Base-by-base conservation (phyloP, 768 basidiomycete species). In the Trametes cubensis region DNA sequence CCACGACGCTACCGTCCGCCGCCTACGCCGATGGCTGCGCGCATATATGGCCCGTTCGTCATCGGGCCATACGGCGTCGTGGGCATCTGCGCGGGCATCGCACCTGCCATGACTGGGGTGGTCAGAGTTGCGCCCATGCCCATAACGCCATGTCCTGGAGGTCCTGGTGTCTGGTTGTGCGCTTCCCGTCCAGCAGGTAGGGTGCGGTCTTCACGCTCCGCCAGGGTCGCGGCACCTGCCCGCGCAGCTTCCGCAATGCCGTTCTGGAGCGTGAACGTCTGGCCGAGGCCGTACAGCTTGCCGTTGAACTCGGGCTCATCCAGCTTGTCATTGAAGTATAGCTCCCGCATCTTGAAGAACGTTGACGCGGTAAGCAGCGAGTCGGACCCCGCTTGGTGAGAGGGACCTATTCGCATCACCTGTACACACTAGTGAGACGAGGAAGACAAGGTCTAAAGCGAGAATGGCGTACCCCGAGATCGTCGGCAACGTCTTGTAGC, bases 301-400 rank as follows among this genome's bases (percentile, higher is more conserved):
- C 89, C 90, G 60, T 88, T 90, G 73, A 88, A 92, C 70, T 92
- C 89, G 1, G 71, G 76, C 60, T 95, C 90, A 72, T 98, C 93
- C 55, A 97, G 82, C n/a, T 84, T 79, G 72, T 94, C 90, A 63
- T 88, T 85, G 78, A 99, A 99, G 77, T 95, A 98, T 17, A 90
- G 75, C 67, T 94, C 87, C 28, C 92, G 86, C 84, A 98, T 92
- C 75, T 95, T 92, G 88, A 98, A 98, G 78, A 98, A 98, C 0
- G 93, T 93, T 2, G 89, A 86, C 2, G 94, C 86, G 7, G 95
- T 98, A 48, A 99, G 83, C 44, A 98, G 87, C 15, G 92, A 94
- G 72, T 98, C 97, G n/a, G 94, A 95, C 15, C 97, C 96, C 11
- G 96, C 95, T 78, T 97, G 96, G 75, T 97, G 95, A 58, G 94